These are phyloP conservation scores for Jatropha curcas DNA, from an alignment of 345 rosid genomes.

Conservation along the genomic window DNA sequence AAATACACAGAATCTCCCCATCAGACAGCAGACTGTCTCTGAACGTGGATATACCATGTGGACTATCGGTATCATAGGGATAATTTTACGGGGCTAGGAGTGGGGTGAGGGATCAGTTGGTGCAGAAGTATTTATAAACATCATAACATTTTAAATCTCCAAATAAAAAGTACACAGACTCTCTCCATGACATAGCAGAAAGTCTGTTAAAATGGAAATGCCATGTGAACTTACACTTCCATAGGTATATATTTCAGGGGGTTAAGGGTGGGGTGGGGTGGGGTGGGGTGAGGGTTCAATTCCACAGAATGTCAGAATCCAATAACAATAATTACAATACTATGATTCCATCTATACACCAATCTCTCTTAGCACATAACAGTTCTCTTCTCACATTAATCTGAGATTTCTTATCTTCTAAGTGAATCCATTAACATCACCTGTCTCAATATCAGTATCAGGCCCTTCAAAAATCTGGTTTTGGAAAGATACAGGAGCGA, in stretches of 20 bases:
- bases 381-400: not conserved
- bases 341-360: too few relatives aligned
- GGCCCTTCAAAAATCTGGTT: constrained; percentile 96
- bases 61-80: not conserved
- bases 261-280: too few relatives aligned
- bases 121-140: constrained; percentile 36
- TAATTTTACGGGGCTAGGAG: not conserved
- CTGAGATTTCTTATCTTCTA: not conserved
- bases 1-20: too few relatives aligned
- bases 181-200: not conserved
- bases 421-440: constrained; percentile 32
- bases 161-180: not conserved
- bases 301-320: not conserved
- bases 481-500: constrained; percentile 60
- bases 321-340: too few relatives aligned
- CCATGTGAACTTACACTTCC: not conserved
- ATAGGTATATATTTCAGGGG: not conserved
- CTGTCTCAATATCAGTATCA: constrained; percentile 93
- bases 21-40: not conserved
- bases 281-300: too few relatives aligned
- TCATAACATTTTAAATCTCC: constrained; percentile 10
- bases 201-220: not conserved
- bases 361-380: not conserved
- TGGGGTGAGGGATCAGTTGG: too few relatives aligned
- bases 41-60: not conserved